Conservation (phyloP, 106 monocot species). For the Phalaenopsis aphrodite region DNA sequence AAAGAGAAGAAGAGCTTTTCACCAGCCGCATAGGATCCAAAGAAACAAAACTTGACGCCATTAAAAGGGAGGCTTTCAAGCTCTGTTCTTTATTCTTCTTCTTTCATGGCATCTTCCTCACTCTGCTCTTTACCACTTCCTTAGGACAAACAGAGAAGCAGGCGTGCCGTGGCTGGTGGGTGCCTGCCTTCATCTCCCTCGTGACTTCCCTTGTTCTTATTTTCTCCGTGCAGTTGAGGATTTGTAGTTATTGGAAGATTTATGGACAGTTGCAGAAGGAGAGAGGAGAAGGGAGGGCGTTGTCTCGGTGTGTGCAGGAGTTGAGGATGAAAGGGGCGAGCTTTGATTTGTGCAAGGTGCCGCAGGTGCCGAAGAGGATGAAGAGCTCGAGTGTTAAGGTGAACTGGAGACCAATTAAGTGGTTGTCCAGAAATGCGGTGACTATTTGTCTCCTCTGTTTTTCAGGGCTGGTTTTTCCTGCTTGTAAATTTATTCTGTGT, state of each 20-base stretch:
- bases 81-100: slow-evolving; percentile 76
- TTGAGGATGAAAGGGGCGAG: slow-evolving; percentile 87
- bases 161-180: slow-evolving; percentile 50
- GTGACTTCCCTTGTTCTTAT: slow-evolving; percentile 56
- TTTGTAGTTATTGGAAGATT: slow-evolving; percentile 46
- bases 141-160: neutral
- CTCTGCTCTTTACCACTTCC: slow-evolving; percentile 57
- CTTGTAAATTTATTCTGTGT: slow-evolving; percentile 55
- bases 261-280: slow-evolving; percentile 36
- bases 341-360: slow-evolving; percentile 65
- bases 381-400: slow-evolving; percentile 87
- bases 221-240: slow-evolving; percentile 36
- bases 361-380: slow-evolving; percentile 26
- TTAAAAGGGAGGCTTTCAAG: slow-evolving; percentile 63
- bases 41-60: slow-evolving; percentile 43
- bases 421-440: slow-evolving; percentile 41
- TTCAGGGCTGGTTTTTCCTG: slow-evolving; percentile 32
- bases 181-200: slow-evolving; percentile 51
- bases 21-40: slow-evolving; percentile 21
- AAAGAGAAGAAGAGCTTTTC: slow-evolving; percentile 59
- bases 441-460: slow-evolving; percentile 35
- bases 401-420: slow-evolving; percentile 43
- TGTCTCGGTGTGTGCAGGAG: slow-evolving; percentile 63
- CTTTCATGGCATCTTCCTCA: slow-evolving; percentile 71
- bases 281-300: slow-evolving; percentile 49